These are phyloP conservation scores for Tricholoma bakamatsutake DNA, from an alignment of 768 basidiomycete species.

Conservation along the genomic window DNA sequence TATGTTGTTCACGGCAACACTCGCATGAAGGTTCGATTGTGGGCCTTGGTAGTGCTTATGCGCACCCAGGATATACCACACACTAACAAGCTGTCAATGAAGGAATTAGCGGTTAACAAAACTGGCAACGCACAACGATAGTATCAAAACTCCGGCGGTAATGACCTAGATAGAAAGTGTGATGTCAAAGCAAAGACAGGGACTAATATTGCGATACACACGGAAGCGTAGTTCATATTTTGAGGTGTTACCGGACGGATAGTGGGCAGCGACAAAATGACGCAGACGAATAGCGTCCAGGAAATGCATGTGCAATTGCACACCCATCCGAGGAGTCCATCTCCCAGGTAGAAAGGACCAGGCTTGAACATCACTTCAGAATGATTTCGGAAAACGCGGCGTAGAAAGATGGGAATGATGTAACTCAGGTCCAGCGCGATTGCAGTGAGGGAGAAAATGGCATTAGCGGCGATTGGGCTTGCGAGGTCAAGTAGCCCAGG, in stretches of 20 bases:
- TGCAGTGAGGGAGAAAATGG: constrained; percentile 77
- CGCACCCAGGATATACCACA: constrained; percentile 50
- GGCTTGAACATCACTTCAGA: constrained; percentile 82
- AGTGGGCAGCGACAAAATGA: constrained; percentile 73
- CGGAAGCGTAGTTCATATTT: constrained; percentile 83
- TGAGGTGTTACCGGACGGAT: constrained; percentile 57
- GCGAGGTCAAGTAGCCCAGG: constrained; percentile 75
- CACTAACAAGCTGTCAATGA: constrained; percentile 19
- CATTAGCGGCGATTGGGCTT: constrained; percentile 68
- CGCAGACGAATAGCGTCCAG: constrained; percentile 64
- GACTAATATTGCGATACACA: constrained; percentile 23
- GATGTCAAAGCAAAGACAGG: not conserved
- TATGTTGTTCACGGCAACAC: not conserved
- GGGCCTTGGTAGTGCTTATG: constrained; percentile 56
- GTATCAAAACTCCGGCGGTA: constrained; percentile 44
- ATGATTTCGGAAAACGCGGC: constrained; percentile 62
- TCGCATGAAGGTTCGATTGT: constrained; percentile 39
- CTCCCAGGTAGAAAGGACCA: constrained; percentile 83
- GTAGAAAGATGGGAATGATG: constrained; percentile 75
- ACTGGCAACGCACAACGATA: constrained; percentile 41
- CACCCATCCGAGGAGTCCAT: constrained; percentile 54
- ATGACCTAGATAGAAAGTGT: constrained; percentile 32
- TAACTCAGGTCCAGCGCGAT: constrained; percentile 77
- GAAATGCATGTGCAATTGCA: constrained; percentile 60
- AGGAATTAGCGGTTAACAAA: not conserved